Evolutionary conservation across 352 stramenopile species (phyloP), one percentile per base, ranked within the genome.

Genomic region (Phytophthora rubi): DNA sequence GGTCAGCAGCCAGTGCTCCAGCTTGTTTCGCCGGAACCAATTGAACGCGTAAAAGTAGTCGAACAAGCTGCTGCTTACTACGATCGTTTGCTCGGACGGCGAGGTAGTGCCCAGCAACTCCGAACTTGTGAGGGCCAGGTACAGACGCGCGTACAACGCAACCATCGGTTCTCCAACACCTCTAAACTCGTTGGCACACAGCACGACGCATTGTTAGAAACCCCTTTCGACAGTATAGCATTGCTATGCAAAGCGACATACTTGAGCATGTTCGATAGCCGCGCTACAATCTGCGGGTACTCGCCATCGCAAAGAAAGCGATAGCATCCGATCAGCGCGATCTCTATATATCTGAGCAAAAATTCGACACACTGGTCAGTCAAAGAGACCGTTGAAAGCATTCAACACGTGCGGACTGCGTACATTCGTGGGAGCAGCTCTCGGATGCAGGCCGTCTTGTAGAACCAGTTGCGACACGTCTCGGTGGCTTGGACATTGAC

Each of bases 391-490:
- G 37, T 39, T 35, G 9, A 23, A 16, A 32, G 2, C 28, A 42
- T 48, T 21, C 45, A 26, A 26, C 12, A 30, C 18, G 35, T 23
- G 2, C 4, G 49, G 57, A 26, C 21, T n/a, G 65, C 70, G 61
- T 85, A 97, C 80, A 98, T 95, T 44, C 93, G 84, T 10, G 93
- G 93, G 37, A 98, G 72, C 21, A 98, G 83, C 61, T 98, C 92
- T 49, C 92, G 87, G 60, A 98, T 98, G 67, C 91, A 98, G 15
- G 91, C 90, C 0, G 90, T 97, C 77, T 98, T 98, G 86, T 98
- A 98, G 59, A 98, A 97, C 93, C 93, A 98, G 70, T 98, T 98
- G 13, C 92, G 89, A 23, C 89, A 97, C 23, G 89, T 98, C 71
- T 98, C 93, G 13, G 91, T 95, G 0, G 93, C 92, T 59, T 96